Evolutionary conservation across 2,329 filamentous ascomycete species (phyloP).

Genomic region (Exophiala calicioides): DNA sequence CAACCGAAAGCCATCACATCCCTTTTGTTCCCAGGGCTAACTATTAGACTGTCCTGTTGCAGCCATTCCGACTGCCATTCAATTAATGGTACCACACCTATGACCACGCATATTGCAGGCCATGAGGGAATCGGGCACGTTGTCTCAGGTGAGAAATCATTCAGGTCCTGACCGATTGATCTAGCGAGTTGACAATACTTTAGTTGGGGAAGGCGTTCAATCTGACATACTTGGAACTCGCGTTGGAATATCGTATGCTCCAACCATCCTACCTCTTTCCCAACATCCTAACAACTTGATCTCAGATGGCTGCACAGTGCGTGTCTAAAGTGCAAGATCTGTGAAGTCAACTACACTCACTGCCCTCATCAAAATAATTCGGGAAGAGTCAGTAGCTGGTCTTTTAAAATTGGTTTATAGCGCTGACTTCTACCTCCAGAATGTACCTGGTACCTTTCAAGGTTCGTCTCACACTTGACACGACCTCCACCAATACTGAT

Average conservation of each 20-base stretch:
- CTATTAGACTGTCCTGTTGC: not conserved
- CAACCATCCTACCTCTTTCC: no score
- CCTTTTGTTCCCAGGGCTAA: not conserved
- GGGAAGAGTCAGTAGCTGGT: conserved; percentile 33
- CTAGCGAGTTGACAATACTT: no score
- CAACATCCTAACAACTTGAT: no score
- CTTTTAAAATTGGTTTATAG: no score
- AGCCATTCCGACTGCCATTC: conserved; percentile 51
- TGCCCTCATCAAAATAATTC: conserved; percentile 43
- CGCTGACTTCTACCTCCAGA: not conserved
- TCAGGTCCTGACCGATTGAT: no score
- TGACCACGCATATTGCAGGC: conserved; percentile 50
- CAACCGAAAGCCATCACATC: conserved; percentile 21
- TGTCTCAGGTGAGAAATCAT: conserved; percentile 33
- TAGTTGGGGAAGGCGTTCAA: no score
- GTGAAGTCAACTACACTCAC: conserved; percentile 40
- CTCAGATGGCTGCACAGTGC: conserved; percentile 42
- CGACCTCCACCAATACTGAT: no score
- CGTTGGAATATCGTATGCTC: no score
- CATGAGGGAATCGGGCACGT: conserved; percentile 51
- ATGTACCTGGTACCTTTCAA: conserved; percentile 42
- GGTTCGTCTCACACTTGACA: conserved; percentile 22
- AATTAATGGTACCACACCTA: conserved; percentile 43
- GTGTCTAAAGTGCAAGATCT: conserved; percentile 42
- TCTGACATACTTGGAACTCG: no score